Evolutionary conservation across 1,139 yeast species (phyloP), one percentile per base, ranked within the genome.

Genomic region (Torulaspora pretoriensis): DNA sequence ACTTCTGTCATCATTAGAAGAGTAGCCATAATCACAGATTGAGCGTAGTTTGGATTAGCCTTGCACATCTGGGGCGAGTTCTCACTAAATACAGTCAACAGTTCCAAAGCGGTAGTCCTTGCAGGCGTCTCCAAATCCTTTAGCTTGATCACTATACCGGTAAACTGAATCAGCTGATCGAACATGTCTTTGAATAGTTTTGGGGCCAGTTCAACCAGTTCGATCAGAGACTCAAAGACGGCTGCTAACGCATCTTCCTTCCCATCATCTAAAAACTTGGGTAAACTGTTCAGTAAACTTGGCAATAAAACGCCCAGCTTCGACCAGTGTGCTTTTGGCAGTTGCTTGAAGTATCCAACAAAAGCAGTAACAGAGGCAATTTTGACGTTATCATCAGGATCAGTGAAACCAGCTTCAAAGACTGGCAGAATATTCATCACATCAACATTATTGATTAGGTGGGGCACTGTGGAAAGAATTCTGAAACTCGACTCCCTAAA

Each of bases 31-130:
- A 92, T 87, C 65, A 92, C 74, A 25, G 81, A 73, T 45, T 79
- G 77, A 1, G 94, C 79, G 64, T 88, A 92, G 6, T 78, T 69
- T 7, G 83, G 76, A 53, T 88, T 88, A 35, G 81, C 71, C 62
- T 86, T 86, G 71, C 97, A 90, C 98, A 92, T 92, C 41, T 82
- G 81, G 34, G 98, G 98, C 3, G 97, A 86, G 29, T 86, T 85
- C 65, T 92, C 98, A 40, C 95, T 81, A 63, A 92, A 92, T 0
- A 95, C 83, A 2, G 96, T 87, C 52, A 89, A 72, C 47, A 92
- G 74, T 68, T 92, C 98, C 52, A 92, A 72, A 12, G 96, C 92
- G 1, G 94, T 83, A 61, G 88, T 74, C 63, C 98, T 78, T 2
- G 97, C 83, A 45, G 72, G 69, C 19, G 87, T 74, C 33, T 88